These are phyloP conservation scores for Sarocladium kiliense DNA, from an alignment of 2,329 filamentous ascomycete genomes.

Conservation along the genomic window DNA sequence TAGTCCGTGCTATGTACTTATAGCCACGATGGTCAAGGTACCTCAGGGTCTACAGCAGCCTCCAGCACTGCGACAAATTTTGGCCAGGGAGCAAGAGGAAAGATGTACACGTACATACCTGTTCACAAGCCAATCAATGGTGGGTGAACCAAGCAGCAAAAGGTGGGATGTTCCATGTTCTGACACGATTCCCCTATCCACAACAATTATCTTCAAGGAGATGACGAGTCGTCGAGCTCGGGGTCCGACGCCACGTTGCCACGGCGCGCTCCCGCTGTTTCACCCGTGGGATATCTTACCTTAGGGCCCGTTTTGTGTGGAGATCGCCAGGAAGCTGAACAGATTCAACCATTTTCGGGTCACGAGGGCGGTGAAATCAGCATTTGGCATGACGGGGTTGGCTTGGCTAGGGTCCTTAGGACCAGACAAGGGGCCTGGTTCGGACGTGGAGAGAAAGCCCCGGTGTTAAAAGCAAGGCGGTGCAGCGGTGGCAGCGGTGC, in stretches of 20 bases:
- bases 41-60: no score
- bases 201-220: no score
- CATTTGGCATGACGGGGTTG: background rate
- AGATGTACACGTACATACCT: no score
- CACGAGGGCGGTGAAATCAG: background rate
- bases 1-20: no score
- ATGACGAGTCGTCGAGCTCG: no score
- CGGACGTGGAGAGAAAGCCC: background rate
- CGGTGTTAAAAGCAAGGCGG: background rate
- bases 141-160: background rate
- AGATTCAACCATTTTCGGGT: background rate
- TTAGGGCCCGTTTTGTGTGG: no score
- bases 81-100: no score
- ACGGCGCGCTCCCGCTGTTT: slow-evolving; percentile 6
- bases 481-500: background rate
- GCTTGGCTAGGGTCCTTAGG: background rate
- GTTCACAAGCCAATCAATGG: no score
- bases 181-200: background rate
- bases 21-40: no score
- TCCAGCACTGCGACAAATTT: no score
- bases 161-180: background rate
- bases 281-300: background rate
- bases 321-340: no score
- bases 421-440: background rate
- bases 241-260: no score